Conservation (phyloP, 768 basidiomycete species). For the Lyophyllum shimeji region DNA sequence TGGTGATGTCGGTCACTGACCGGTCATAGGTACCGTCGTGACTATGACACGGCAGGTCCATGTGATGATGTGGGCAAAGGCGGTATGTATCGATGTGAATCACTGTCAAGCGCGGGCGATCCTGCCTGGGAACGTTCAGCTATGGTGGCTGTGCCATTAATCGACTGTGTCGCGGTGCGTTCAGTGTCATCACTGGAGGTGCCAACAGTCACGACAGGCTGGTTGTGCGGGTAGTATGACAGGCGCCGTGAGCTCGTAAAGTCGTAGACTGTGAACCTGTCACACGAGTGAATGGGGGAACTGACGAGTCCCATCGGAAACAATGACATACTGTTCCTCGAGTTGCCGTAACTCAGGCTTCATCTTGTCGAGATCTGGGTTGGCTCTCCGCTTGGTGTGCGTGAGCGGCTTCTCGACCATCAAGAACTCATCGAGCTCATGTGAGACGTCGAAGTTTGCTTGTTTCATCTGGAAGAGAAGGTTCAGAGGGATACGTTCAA, state of each 20-base stretch:
- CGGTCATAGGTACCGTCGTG: background rate
- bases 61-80: constrained; percentile 20
- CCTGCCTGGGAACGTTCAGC: constrained; percentile 48
- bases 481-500: constrained; percentile 3
- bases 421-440: constrained; percentile 96
- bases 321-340: constrained; percentile 78
- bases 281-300: constrained; percentile 7
- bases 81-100: constrained; percentile 28
- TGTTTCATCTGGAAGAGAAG: constrained; percentile 69
- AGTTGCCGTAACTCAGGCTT: constrained; percentile 89
- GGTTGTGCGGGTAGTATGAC: constrained; percentile 89
- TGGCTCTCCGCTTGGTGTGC: constrained; percentile 88
- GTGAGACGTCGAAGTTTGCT: constrained; percentile 97
- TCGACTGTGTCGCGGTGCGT: constrained; percentile 41
- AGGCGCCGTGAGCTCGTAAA: constrained; percentile 68
- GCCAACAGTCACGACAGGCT: constrained; percentile 48
- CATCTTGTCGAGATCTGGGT: constrained; percentile 82
- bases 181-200: constrained; percentile 42
- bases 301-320: background rate
- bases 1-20: constrained; percentile 1
- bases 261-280: constrained; percentile 88
- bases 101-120: constrained; percentile 37
- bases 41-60: constrained; percentile 9
- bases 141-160: constrained; percentile 44
- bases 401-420: constrained; percentile 98